phyloP scores from a whole-genome alignment of 257 asterid genomes.

The Solanum sitiens region DNA sequence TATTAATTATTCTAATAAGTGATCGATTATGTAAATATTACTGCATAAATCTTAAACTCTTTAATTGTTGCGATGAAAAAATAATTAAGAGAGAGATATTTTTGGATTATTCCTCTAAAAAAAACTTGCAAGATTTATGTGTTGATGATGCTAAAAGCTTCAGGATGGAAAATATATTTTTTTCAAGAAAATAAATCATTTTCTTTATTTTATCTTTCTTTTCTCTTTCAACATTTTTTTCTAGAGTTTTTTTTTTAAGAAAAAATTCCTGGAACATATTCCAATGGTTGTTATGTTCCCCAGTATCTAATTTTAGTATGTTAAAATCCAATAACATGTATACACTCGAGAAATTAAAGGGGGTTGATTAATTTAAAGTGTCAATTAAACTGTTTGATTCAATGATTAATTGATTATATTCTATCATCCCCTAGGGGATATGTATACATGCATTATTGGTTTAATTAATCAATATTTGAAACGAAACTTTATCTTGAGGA shows the following conservation, averaged over 20 bases:
- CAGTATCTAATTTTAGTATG: neutral
- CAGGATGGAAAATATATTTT: neutral
- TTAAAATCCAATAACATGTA: neutral
- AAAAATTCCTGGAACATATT: neutral
- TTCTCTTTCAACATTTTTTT: neutral
- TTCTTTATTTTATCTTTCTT: neutral
- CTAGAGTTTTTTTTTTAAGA: neutral
- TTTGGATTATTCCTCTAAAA: neutral
- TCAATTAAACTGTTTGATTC: neutral
- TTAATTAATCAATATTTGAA: neutral
- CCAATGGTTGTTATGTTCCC: neutral
- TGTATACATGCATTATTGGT: neutral
- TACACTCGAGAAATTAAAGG: neutral
- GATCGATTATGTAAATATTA: neutral
- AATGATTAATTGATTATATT: neutral
- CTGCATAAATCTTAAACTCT: too few relatives aligned
- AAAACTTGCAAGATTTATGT: neutral
- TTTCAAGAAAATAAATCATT: neutral
- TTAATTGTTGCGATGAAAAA: neutral
- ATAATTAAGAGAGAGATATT: neutral
- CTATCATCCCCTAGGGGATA: neutral
- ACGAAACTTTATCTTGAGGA: neutral
- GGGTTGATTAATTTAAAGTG: neutral
- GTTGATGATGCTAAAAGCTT: neutral
- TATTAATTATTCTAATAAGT: neutral